phyloP scores from a whole-genome alignment of 1,284 basidiomycete genomes.

The Tranzscheliella williamsii region DNA sequence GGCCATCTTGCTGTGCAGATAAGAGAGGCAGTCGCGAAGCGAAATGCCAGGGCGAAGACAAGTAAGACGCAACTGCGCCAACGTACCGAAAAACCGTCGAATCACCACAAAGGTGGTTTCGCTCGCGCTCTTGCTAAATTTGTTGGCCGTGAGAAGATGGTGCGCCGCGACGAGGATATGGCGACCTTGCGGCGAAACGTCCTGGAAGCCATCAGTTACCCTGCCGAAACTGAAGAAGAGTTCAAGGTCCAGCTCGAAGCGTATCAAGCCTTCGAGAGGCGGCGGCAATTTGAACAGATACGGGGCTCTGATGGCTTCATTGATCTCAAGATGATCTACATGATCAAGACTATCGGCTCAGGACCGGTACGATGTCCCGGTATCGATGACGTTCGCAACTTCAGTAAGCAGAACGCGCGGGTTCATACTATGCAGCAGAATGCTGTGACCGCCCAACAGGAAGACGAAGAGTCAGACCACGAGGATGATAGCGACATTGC shows the following conservation, averaged over 20 bases:
- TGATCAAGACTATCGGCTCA: conserved; percentile 66
- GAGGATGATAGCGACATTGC: conserved; percentile 62
- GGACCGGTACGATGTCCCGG: conserved; percentile 41
- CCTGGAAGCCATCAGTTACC: conserved; percentile 40
- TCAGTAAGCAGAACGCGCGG: neutral
- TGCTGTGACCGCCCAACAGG: conserved; percentile 62
- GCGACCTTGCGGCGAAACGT: conserved; percentile 59
- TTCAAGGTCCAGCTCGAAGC: conserved; percentile 41
- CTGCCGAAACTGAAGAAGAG: conserved; percentile 38
- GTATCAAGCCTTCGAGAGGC: conserved; percentile 49
- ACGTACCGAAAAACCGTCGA: neutral
- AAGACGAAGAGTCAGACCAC: conserved; percentile 60
- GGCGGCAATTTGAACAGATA: conserved; percentile 72
- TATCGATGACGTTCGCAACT: conserved; percentile 23
- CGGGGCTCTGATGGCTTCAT: conserved; percentile 69
- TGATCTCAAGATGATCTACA: conserved; percentile 71
- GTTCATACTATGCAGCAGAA: conserved; percentile 25
- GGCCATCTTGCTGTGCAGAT: conserved; percentile 66
- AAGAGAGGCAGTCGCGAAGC: conserved; percentile 26
- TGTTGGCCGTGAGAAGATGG: conserved; percentile 28
- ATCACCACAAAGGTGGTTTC: conserved; percentile 6
- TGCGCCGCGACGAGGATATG: conserved; percentile 51
- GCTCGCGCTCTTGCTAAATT: conserved; percentile 25
- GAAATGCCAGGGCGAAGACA: conserved; percentile 16
- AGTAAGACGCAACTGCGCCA: neutral